These are phyloP conservation scores for Mimosa pudica DNA, from an alignment of 306 rosid genomes.

Conservation along the genomic window DNA sequence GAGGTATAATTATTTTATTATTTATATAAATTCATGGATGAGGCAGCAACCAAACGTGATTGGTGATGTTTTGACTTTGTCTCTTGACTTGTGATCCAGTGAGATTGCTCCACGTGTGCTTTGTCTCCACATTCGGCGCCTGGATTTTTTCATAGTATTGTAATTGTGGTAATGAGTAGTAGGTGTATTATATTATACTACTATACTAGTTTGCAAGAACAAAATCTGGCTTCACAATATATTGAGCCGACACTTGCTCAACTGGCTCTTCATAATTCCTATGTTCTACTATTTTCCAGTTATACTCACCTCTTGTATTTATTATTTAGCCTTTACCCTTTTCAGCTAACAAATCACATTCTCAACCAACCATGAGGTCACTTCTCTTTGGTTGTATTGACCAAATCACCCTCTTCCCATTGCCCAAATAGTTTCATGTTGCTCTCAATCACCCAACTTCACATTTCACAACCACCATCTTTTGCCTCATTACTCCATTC, in stretches of 20 bases:
- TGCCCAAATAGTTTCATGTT: conserved; percentile 14
- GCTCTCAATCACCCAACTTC: conserved; percentile 26
- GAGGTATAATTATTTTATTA: background rate
- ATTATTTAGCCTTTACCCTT: background rate
- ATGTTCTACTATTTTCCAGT: background rate
- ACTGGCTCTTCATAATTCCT: background rate
- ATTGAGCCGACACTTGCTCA: background rate
- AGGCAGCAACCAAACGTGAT: background rate
- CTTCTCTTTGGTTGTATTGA: background rate
- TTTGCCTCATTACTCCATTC: conserved; percentile 28
- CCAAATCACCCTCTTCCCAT: conserved; percentile 34
- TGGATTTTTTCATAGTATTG: background rate
- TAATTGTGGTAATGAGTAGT: too few relatives aligned
- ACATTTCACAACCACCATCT: conserved; percentile 30
- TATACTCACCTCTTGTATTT: background rate
- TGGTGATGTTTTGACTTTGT: background rate
- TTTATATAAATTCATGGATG: conserved; percentile 22
- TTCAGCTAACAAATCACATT: conserved; percentile 41
- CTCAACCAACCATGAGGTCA: conserved; percentile 25
- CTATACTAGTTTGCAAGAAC: too few relatives aligned
- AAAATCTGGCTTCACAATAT: background rate
- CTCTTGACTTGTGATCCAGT: background rate
- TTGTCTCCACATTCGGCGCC: background rate
- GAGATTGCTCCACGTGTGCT: background rate
- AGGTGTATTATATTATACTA: too few relatives aligned